A percentile compares a stretch with the other conserved stretches of the same genome.
phyloP scores from a whole-genome alignment of 139 green algal genomes.

The Coelastrella sp. region DNA sequence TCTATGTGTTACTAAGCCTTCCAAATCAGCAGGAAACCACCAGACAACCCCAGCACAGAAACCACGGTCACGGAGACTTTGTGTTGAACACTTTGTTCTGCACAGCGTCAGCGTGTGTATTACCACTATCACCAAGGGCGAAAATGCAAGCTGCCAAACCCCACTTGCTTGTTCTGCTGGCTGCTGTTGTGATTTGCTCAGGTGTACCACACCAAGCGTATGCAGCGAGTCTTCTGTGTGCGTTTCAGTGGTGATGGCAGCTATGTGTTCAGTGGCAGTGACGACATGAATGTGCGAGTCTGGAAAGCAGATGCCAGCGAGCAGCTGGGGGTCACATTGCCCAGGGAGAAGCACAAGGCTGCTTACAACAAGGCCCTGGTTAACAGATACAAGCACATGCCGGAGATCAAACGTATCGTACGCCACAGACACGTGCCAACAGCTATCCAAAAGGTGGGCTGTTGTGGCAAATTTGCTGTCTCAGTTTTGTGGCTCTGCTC shows the following conservation, averaged over 20 bases:
- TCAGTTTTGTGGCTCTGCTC: too few relatives aligned
- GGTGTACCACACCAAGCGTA: slow-evolving; percentile 97
- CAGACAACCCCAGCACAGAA: too few relatives aligned
- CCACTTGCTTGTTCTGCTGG: neutral
- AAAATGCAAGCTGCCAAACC: too few relatives aligned
- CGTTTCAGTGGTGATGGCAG: slow-evolving; percentile 92
- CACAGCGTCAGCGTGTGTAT: too few relatives aligned
- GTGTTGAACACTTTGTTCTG: too few relatives aligned
- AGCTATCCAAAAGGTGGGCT: slow-evolving; percentile 89
- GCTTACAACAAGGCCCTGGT: slow-evolving; percentile 91
- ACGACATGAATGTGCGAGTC: slow-evolving; percentile 93
- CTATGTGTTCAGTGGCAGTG: slow-evolving; percentile 94
- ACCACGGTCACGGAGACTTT: too few relatives aligned
- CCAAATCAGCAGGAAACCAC: too few relatives aligned
- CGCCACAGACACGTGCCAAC: slow-evolving; percentile 90
- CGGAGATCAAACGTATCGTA: slow-evolving; percentile 92
- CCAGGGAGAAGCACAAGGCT: slow-evolving; percentile 88
- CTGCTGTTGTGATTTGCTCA: slow-evolving; percentile 1
- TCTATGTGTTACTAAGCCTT: too few relatives aligned
- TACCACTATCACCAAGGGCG: too few relatives aligned
- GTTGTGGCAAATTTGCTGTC: too few relatives aligned
- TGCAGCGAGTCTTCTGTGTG: slow-evolving; percentile 94
- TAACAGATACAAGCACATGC: slow-evolving; percentile 96
- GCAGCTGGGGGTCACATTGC: slow-evolving; percentile 90
- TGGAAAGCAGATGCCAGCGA: slow-evolving; percentile 94